Percentiles rank a stretch among this genome's conserved stretches.
These are phyloP conservation scores for Fusarium decemcellulare DNA, from an alignment of 2,329 filamentous ascomycete genomes.

Conservation along the genomic window DNA sequence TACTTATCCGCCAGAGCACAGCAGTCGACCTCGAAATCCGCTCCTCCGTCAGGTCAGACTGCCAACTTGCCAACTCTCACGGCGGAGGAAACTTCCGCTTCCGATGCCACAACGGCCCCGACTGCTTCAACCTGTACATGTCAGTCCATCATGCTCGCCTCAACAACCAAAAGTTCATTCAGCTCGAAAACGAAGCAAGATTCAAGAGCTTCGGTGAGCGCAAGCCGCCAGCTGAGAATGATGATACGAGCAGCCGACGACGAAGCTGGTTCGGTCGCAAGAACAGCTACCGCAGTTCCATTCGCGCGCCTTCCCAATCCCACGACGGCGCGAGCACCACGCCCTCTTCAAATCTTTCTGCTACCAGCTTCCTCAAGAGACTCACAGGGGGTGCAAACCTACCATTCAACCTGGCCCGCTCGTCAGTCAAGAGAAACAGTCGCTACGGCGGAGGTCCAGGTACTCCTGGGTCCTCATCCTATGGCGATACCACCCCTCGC, in stretches of 20 bases:
- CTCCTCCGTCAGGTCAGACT: conserved; percentile 83
- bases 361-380: conserved; percentile 84
- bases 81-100: conserved; percentile 88
- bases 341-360: conserved; percentile 72
- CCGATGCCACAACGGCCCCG: conserved; percentile 81
- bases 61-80: conserved; percentile 74
- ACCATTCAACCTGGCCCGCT: conserved; percentile 85
- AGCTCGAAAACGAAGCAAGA: conserved; percentile 75
- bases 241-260: conserved; percentile 61
- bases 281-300: conserved; percentile 75
- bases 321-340: conserved; percentile 82
- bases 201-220: conserved; percentile 80
- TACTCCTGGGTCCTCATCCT: conserved; percentile 69
- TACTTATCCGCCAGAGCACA: conserved; percentile 91
- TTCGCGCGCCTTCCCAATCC: conserved; percentile 74
- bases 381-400: conserved; percentile 80
- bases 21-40: conserved; percentile 94
- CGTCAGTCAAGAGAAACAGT: conserved; percentile 74
- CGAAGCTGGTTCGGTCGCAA: conserved; percentile 74
- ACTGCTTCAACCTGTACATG: conserved; percentile 86
- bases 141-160: conserved; percentile 91
- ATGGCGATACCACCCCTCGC: conserved; percentile 63
- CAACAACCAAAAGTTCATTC: conserved; percentile 90
- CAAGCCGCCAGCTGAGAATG: conserved; percentile 64
- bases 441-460: conserved; percentile 73